A percentile compares a stretch with the other conserved stretches of the same genome.
phyloP scores from a whole-genome alignment of 2,329 filamentous ascomycete genomes.

The Biscogniauxia sp. region DNA sequence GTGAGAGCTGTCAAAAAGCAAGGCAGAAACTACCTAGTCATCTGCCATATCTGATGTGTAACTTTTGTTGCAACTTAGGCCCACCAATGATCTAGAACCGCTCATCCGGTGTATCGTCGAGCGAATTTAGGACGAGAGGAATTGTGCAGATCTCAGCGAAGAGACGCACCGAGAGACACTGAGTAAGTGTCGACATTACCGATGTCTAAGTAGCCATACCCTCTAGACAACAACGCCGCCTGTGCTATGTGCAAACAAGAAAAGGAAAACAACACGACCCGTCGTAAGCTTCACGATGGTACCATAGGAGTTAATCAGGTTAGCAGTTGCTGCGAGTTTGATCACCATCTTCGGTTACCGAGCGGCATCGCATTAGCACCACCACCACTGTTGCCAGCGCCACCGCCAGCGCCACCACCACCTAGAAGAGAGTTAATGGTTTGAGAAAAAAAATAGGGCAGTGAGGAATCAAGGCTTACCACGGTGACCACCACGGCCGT shows the following conservation, averaged over 20 bases:
- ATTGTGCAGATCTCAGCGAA: conserved; percentile 20
- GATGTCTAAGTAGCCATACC: conserved; percentile 34
- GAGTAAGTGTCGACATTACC: conserved; percentile 23
- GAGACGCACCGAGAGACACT: conserved; percentile 22
- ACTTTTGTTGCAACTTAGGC: conserved; percentile 5
- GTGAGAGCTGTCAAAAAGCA: conserved; percentile 10
- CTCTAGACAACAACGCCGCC: conserved; percentile 35
- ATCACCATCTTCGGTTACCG: conserved; percentile 35
- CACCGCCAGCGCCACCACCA: conserved; percentile 41
- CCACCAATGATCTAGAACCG: conserved; percentile 10
- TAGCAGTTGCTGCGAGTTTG: conserved; percentile 4
- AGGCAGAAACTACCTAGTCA: conserved; percentile 8
- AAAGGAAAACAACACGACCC: conserved; percentile 18
- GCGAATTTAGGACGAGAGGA: conserved; percentile 16
- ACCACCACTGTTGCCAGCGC: conserved; percentile 38
- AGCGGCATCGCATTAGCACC: conserved; percentile 40
- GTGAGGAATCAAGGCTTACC: conserved; percentile 30
- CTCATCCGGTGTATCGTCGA: conserved; percentile 9
- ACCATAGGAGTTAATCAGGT: conserved; percentile 4
- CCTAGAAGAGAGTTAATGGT: conserved; percentile 25
- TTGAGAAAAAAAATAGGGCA: neutral
- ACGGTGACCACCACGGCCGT: conserved; percentile 57
- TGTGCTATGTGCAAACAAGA: conserved; percentile 30
- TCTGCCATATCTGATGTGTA: conserved; percentile 4
- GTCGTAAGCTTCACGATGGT: conserved; percentile 13